These are phyloP conservation scores for Oryza rufipogon DNA, from an alignment of 176 grass and related monocot genomes.

Conservation along the genomic window DNA sequence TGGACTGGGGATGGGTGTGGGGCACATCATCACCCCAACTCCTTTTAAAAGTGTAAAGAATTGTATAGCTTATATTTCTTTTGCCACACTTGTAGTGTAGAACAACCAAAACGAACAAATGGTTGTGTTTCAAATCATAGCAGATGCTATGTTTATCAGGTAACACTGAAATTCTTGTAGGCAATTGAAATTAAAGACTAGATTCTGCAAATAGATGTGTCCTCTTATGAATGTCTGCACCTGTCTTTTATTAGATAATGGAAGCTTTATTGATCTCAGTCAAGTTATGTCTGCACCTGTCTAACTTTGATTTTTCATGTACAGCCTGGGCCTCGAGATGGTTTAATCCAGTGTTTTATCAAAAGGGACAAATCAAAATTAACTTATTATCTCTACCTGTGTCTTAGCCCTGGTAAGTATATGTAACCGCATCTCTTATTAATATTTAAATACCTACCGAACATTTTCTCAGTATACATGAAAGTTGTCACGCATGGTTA, in stretches of 20 bases:
- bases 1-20: neutral
- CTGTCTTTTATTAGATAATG: neutral
- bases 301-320: constrained; percentile 40
- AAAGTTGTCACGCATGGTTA: neutral
- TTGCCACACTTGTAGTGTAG: neutral
- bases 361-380: constrained; percentile 82
- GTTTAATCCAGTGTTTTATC: constrained; percentile 79
- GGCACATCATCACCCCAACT: neutral
- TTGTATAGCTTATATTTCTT: neutral
- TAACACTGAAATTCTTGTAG: neutral
- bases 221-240: constrained; percentile 6
- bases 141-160: constrained; percentile 1
- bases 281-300: constrained; percentile 4
- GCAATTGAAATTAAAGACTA: neutral
- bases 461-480: constrained; percentile 15
- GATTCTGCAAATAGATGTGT: constrained; percentile 9
- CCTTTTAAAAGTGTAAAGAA: neutral
- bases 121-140: neutral
- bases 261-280: too few species aligned
- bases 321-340: constrained; percentile 81
- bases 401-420: constrained; percentile 78
- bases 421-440: constrained; percentile 3
- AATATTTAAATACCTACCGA: constrained; percentile 23
- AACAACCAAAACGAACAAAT: constrained; percentile 18
- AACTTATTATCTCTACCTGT: constrained; percentile 83